These are phyloP conservation scores for Corylus avellana DNA, from an alignment of 306 rosid species.

Conservation along the genomic window DNA sequence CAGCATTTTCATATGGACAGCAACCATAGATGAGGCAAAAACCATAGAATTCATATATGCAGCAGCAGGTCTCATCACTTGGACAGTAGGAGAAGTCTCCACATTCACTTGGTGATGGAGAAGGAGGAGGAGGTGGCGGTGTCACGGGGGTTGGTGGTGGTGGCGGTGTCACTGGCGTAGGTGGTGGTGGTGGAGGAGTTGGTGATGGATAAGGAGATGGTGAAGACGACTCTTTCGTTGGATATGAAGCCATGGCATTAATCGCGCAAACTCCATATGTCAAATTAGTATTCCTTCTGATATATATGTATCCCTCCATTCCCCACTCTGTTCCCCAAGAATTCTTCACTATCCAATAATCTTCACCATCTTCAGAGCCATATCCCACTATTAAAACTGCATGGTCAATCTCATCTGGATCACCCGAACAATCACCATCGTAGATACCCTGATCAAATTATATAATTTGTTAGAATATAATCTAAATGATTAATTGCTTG, in stretches of 20 bases:
- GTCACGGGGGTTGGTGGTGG: constrained; percentile 26
- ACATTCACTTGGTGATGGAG: constrained; percentile 71
- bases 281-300: constrained; percentile 60
- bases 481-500: too few species aligned
- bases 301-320: constrained; percentile 57
- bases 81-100: constrained; percentile 68
- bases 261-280: constrained; percentile 73
- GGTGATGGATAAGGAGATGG: constrained; percentile 57
- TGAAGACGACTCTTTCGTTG: constrained; percentile 64
- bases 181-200: constrained; percentile 49
- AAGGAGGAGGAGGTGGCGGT: constrained; percentile 51
- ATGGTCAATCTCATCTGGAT: constrained; percentile 74
- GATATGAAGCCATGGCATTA: constrained; percentile 73
- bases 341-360: constrained; percentile 86
- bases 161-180: constrained; percentile 18
- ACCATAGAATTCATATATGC: constrained; percentile 36
- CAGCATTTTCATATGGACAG: constrained; percentile 66
- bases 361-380: constrained; percentile 64
- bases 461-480: not conserved
- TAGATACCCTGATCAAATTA: constrained; percentile 63
- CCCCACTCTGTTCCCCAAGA: constrained; percentile 92
- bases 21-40: constrained; percentile 65
- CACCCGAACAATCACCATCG: constrained; percentile 71
- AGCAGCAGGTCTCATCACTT: constrained; percentile 69
- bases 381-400: constrained; percentile 73